Evolutionary conservation across 2,329 filamentous ascomycete genomes (phyloP).

Genomic region (Biscogniauxia mediterranea): DNA sequence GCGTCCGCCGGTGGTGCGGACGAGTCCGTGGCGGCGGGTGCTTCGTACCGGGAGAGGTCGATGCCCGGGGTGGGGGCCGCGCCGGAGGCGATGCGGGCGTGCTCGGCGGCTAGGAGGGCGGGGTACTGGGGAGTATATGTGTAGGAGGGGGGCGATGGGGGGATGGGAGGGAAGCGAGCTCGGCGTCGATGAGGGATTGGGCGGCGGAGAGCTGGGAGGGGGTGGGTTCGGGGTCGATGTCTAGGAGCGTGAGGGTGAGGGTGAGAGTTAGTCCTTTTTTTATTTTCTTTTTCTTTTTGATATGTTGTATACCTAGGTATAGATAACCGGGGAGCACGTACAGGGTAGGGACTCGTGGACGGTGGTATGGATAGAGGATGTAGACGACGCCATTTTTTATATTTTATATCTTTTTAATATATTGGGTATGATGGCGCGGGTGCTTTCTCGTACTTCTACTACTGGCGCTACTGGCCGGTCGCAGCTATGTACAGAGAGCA

Average conservation of each 20-base stretch:
- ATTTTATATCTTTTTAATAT: too few relatives aligned
- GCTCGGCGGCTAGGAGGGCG: conserved; percentile 64
- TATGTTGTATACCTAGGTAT: conserved; percentile 14
- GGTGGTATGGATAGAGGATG: conserved; percentile 52
- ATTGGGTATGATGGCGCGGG: too few relatives aligned
- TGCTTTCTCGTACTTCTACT: conserved; percentile 16
- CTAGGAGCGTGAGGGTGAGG: conserved; percentile 42
- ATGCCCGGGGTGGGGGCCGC: conserved; percentile 62
- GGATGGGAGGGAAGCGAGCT: conserved; percentile 51
- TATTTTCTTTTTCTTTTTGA: not conserved
- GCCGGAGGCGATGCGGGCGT: conserved; percentile 60
- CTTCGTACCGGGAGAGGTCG: conserved; percentile 81
- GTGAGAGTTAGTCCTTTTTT: conserved; percentile 17
- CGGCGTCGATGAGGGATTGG: conserved; percentile 65
- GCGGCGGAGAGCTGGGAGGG: conserved; percentile 62
- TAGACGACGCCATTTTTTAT: conserved; percentile 50
- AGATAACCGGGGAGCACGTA: conserved; percentile 40
- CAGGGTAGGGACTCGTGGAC: conserved; percentile 80
- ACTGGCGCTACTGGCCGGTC: too few relatives aligned
- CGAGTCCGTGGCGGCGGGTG: conserved; percentile 39
- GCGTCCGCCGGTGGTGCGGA: too few relatives aligned
- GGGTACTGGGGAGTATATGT: conserved; percentile 57
- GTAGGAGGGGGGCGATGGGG: conserved; percentile 34
- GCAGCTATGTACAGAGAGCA: too few relatives aligned
- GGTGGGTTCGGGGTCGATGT: conserved; percentile 76